These are phyloP conservation scores for Hibiscus tridactylites DNA, from an alignment of 345 rosid species.

Conservation along the genomic window DNA sequence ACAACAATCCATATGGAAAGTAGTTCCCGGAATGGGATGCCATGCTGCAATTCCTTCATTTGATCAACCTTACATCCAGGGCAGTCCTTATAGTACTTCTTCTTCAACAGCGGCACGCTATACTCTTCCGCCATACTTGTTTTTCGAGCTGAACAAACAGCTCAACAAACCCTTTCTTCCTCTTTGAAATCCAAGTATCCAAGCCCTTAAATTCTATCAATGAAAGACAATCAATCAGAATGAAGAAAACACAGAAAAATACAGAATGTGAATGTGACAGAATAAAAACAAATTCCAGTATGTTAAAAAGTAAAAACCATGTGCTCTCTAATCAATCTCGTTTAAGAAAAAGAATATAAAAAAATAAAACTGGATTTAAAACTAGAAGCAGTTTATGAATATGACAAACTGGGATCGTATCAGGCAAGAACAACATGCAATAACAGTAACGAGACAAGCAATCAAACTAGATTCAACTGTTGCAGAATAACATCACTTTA, in stretches of 20 bases:
- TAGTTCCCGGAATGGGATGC: conserved; percentile 56
- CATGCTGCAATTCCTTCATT: conserved; percentile 36
- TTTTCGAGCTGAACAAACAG: background rate
- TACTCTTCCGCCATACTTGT: conserved; percentile 27
- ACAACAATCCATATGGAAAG: conserved; percentile 64
- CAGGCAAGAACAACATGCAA: background rate
- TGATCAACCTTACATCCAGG: conserved; percentile 78
- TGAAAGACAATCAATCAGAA: background rate
- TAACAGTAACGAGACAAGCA: background rate
- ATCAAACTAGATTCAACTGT: background rate
- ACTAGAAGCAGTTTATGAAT: background rate
- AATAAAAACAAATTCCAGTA: background rate
- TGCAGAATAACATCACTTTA: background rate
- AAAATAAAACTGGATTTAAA: background rate
- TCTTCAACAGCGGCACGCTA: conserved; percentile 42
- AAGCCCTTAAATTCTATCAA: background rate
- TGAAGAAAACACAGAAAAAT: background rate
- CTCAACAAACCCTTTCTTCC: conserved; percentile 7
- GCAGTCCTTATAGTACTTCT: conserved; percentile 55
- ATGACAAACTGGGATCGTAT: background rate
- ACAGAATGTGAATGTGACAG: background rate
- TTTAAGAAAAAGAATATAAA: no score
- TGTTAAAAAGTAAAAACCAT: background rate
- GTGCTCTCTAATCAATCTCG: background rate
- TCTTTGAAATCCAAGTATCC: background rate